A percentile compares a stretch with the other conserved stretches of the same genome.
These are phyloP conservation scores for Ophiosphaerella korrae DNA, from an alignment of 2,329 filamentous ascomycete species.

Conservation along the genomic window DNA sequence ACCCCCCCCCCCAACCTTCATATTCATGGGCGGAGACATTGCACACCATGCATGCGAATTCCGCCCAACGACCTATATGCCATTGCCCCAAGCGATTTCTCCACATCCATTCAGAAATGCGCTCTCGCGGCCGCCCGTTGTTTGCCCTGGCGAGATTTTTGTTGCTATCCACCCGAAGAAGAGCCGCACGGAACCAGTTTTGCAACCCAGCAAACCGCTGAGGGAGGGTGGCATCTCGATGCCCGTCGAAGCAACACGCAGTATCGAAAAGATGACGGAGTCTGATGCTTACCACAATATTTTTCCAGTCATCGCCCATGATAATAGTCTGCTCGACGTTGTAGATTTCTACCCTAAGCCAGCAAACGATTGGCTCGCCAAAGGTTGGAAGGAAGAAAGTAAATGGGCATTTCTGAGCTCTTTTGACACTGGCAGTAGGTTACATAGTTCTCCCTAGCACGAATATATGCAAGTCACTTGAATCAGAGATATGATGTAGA, in stretches of 20 bases:
- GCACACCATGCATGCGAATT: slow-evolving; percentile 23
- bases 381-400: background rate
- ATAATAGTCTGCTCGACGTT: background rate
- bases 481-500: too few relatives aligned
- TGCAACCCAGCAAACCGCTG: background rate
- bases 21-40: slow-evolving; percentile 27
- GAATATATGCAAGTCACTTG: too few relatives aligned
- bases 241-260: background rate
- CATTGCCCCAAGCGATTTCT: background rate
- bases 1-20: slow-evolving; percentile 11
- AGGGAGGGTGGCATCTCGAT: background rate
- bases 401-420: background rate
- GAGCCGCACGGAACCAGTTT: background rate
- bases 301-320: slow-evolving; percentile 2
- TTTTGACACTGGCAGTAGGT: too few relatives aligned
- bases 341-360: background rate
- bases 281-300: slow-evolving; percentile 2
- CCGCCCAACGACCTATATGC: slow-evolving; percentile 8
- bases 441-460: too few relatives aligned
- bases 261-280: background rate
- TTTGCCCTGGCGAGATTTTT: background rate
- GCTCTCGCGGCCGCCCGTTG: background rate
- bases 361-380: background rate
- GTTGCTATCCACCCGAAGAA: background rate
- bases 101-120: background rate